Evolutionary conservation across 805 yeast genomes (phyloP), one percentile per base, ranked within the genome.

Genomic region (Starmerella geochares): DNA sequence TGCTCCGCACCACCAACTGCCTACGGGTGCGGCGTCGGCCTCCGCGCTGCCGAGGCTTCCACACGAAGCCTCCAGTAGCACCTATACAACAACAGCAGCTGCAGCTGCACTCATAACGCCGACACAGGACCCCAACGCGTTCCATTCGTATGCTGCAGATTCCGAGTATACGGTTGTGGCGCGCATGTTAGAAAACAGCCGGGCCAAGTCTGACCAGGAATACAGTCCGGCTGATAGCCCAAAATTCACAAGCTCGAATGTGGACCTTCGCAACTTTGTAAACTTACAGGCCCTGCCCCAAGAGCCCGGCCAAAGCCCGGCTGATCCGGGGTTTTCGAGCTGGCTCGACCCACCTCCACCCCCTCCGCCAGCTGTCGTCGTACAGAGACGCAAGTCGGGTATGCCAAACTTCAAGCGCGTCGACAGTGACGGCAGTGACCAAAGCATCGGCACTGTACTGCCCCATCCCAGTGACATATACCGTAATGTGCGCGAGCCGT

Each of bases 401-500:
- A 23, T 24, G 44, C 23, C 31, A 24, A 16, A 16, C 5, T n/a
- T 27, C 24, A 25, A 27, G 17, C 32, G 41, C 19, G 23, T 27
- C n/a, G 44, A 40, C 16, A 40, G 44, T 28, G 33, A 27, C 23
- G 24, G 44, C 23, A 40, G 44, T 23, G 44, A 40, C 33, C 44
- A 40, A n/a, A 40, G 44, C 24, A n/a, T 19, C n/a, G 17, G 20
- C 23, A 10, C 37, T 4, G 7, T 10, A 5, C 37, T 28, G 37
- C 46, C 37, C 7, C 25, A 33, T 16, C 62, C 65, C 2, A 58
- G 57, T 3, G 63, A 59, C 14, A 60, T 90, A 13, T 92, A 90
- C 67, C 79, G 82, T 19, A 73, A 77, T 46, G 84, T 90, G 14
- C 72, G 68, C 20, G 72, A 70, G 47, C 96, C 97, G 0, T 92